Evolutionary conservation across 768 basidiomycete species (phyloP).

Genomic region (Mycena kentingensis): DNA sequence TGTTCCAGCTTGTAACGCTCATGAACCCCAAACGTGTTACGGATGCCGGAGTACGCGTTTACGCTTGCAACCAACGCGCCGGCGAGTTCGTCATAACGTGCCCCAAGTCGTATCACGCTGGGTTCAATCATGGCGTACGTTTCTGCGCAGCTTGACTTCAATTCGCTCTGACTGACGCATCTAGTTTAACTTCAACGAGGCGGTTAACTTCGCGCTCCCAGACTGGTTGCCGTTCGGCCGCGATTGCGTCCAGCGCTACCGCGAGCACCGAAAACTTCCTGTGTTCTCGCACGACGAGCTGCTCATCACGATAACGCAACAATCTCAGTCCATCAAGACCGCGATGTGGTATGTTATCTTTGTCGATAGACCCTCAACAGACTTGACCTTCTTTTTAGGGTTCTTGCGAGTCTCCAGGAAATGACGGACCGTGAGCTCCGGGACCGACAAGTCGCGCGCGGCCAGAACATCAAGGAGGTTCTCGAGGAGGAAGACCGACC

Average conservation of each 20-base stretch:
- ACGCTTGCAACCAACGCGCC: slow-evolving; percentile 93
- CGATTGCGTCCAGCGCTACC: slow-evolving; percentile 87
- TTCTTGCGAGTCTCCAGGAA: slow-evolving; percentile 78
- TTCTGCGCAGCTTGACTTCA: neutral
- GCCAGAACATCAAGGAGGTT: slow-evolving; percentile 61
- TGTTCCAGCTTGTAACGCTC: slow-evolving; percentile 96
- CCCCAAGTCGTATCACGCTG: slow-evolving; percentile 96
- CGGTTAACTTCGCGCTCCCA: slow-evolving; percentile 96
- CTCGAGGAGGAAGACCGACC: slow-evolving; percentile 78
- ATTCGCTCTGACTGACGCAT: slow-evolving; percentile 26
- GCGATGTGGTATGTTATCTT: slow-evolving; percentile 75
- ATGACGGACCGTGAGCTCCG: slow-evolving; percentile 86
- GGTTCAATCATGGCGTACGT: slow-evolving; percentile 97
- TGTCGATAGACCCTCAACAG: neutral
- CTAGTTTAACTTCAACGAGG: slow-evolving; percentile 98
- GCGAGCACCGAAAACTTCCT: slow-evolving; percentile 87
- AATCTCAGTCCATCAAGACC: slow-evolving; percentile 89
- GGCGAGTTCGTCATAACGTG: slow-evolving; percentile 98
- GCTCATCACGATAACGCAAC: slow-evolving; percentile 95
- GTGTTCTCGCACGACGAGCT: slow-evolving; percentile 99
- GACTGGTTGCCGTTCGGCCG: slow-evolving; percentile 91
- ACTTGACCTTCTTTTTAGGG: slow-evolving; percentile 50
- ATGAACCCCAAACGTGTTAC: slow-evolving; percentile 91
- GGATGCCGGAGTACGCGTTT: slow-evolving; percentile 89
- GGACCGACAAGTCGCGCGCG: slow-evolving; percentile 64